These are phyloP conservation scores for Metarhizium humberi DNA, from an alignment of 2,329 filamentous ascomycete species.

Conservation along the genomic window DNA sequence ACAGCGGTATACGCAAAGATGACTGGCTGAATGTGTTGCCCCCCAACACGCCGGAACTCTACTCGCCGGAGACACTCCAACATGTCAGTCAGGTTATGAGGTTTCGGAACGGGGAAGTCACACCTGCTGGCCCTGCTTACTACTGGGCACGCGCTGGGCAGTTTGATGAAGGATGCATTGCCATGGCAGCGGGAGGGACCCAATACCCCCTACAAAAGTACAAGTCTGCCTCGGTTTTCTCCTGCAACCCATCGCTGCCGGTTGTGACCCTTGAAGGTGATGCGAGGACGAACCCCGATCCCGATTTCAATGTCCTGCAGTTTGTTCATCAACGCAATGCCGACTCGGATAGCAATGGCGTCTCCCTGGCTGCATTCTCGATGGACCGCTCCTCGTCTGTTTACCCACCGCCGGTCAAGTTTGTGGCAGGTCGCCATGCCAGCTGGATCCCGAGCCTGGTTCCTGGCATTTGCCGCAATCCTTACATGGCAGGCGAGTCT, in stretches of 20 bases:
- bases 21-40: slow-evolving; percentile 22
- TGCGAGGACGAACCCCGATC: slow-evolving; percentile 4
- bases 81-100: slow-evolving; percentile 24
- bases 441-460: slow-evolving; percentile 30
- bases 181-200: background rate
- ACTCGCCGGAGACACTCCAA: slow-evolving; percentile 9
- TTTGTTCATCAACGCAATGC: slow-evolving; percentile 14
- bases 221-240: slow-evolving; percentile 21
- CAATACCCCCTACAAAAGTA: slow-evolving; percentile 9
- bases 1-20: slow-evolving; percentile 8
- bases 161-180: slow-evolving; percentile 1
- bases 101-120: slow-evolving; percentile 22
- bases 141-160: background rate
- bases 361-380: slow-evolving; percentile 16
- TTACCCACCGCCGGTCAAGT: slow-evolving; percentile 7
- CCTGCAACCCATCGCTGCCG: slow-evolving; percentile 27
- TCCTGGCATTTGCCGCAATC: slow-evolving; percentile 20
- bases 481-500: slow-evolving; percentile 10
- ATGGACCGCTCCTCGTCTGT: background rate
- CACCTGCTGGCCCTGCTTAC: slow-evolving; percentile 10
- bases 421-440: slow-evolving; percentile 21
- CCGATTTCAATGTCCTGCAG: slow-evolving; percentile 19
- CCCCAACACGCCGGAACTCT: background rate
- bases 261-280: slow-evolving; percentile 20
- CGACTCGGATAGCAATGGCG: slow-evolving; percentile 6